These are phyloP conservation scores for Candida nanaspora DNA, from an alignment of 805 yeast genomes.

Conservation along the genomic window DNA sequence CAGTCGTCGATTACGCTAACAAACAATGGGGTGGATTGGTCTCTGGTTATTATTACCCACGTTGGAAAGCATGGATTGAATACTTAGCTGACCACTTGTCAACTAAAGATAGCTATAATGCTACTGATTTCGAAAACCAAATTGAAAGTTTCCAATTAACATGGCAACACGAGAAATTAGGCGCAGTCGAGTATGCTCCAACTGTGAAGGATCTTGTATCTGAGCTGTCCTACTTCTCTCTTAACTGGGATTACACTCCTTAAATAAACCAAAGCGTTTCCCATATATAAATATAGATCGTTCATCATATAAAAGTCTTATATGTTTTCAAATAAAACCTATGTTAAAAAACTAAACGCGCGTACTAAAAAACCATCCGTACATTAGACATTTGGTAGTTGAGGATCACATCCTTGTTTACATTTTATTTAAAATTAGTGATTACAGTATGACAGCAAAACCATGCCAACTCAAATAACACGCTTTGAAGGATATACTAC, in stretches of 20 bases:
- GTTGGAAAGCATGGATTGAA: slow-evolving; percentile 4
- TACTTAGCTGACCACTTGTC: background rate
- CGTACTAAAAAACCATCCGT: no score
- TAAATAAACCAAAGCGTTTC: background rate
- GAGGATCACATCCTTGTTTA: background rate
- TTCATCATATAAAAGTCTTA: no score
- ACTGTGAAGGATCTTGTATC: background rate
- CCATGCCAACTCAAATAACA: no score
- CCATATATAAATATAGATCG: no score
- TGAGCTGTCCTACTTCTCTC: background rate
- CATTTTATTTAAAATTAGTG: no score
- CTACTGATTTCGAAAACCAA: background rate
- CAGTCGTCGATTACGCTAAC: slow-evolving; percentile 4
- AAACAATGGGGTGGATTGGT: slow-evolving; percentile 8
- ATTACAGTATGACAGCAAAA: no score
- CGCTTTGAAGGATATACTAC: no score
- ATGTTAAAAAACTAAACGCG: no score
- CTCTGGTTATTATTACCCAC: slow-evolving; percentile 1
- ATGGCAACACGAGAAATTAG: slow-evolving; percentile 2
- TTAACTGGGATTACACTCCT: background rate
- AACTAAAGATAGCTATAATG: background rate
- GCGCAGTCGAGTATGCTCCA: background rate
- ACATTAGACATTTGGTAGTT: no score
- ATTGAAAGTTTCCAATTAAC: background rate
- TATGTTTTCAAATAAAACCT: no score